Percentiles rank a stretch among this genome's conserved stretches.
These are phyloP conservation scores for Brassica cretica DNA, from an alignment of 345 rosid species.

Conservation along the genomic window DNA sequence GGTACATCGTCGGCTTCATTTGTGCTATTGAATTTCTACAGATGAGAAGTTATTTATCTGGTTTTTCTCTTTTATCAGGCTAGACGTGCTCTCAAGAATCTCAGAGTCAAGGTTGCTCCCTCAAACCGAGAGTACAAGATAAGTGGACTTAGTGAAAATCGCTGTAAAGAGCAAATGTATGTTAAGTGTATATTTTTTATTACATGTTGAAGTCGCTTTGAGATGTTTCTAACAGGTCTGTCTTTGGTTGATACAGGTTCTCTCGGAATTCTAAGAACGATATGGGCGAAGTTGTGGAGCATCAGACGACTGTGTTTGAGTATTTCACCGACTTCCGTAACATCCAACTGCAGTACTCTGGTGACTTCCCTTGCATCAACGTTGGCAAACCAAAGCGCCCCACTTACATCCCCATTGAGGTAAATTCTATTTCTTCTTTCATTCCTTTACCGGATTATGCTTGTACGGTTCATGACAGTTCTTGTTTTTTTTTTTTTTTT, in stretches of 20 bases:
- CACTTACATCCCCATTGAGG: slow-evolving; percentile 84
- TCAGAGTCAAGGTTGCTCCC: slow-evolving; percentile 59
- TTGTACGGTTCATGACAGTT: background rate
- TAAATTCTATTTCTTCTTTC: slow-evolving; percentile 7
- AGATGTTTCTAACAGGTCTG: background rate
- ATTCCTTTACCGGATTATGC: background rate
- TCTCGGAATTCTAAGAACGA: slow-evolving; percentile 47
- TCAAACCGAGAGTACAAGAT: slow-evolving; percentile 78
- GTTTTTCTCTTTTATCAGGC: slow-evolving; percentile 45
- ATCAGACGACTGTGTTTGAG: slow-evolving; percentile 61
- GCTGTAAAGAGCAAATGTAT: slow-evolving; percentile 57
- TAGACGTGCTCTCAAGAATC: slow-evolving; percentile 55
- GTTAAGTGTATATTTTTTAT: background rate
- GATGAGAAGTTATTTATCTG: slow-evolving; percentile 5
- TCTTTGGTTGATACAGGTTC: slow-evolving; percentile 51
- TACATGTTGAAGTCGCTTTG: background rate
- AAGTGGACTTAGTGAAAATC: slow-evolving; percentile 60
- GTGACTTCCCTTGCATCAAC: slow-evolving; percentile 76
- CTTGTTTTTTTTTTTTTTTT: background rate
- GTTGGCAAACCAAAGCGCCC: slow-evolving; percentile 98
- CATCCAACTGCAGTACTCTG: slow-evolving; percentile 63
- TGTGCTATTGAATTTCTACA: background rate
- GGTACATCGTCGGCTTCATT: slow-evolving; percentile 23
- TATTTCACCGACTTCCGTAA: slow-evolving; percentile 59
- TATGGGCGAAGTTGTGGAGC: slow-evolving; percentile 47